Conservation (phyloP, 2,329 filamentous ascomycete genomes). For the Stagonosporopsis rhizophila region DNA sequence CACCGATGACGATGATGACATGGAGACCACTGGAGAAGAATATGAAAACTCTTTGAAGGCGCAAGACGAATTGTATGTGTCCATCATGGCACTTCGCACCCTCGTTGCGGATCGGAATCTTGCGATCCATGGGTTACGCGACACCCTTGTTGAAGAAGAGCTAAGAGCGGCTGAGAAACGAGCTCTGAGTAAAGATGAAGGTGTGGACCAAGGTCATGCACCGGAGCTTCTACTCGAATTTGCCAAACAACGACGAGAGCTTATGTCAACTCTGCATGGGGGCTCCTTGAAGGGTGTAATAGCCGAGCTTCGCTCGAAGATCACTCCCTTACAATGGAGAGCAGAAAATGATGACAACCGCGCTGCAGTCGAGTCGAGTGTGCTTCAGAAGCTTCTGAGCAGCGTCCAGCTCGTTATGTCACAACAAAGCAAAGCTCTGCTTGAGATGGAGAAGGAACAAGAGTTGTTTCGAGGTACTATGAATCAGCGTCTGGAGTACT, state of each 20-base stretch:
- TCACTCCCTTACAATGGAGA: slow-evolving; percentile 66
- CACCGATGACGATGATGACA: slow-evolving; percentile 81
- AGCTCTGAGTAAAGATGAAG: slow-evolving; percentile 63
- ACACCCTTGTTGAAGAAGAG: slow-evolving; percentile 77
- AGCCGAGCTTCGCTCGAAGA: slow-evolving; percentile 71
- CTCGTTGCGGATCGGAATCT: slow-evolving; percentile 80
- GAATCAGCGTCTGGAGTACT: slow-evolving; percentile 88
- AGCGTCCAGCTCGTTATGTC: slow-evolving; percentile 62
- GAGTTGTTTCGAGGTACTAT: slow-evolving; percentile 78
- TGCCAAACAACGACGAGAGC: slow-evolving; percentile 54
- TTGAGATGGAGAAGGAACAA: slow-evolving; percentile 70
- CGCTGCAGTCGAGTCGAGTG: slow-evolving; percentile 67
- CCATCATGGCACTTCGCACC: slow-evolving; percentile 78
- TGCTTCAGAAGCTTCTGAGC: slow-evolving; percentile 70
- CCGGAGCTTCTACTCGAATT: slow-evolving; percentile 70
- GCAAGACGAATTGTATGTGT: slow-evolving; percentile 88
- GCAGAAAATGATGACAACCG: slow-evolving; percentile 61
- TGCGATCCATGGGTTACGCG: slow-evolving; percentile 77
- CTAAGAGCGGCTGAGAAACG: slow-evolving; percentile 66
- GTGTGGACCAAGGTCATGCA: slow-evolving; percentile 68
- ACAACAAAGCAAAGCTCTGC: slow-evolving; percentile 60
- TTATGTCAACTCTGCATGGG: slow-evolving; percentile 59
- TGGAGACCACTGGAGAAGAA: slow-evolving; percentile 85
- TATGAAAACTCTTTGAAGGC: slow-evolving; percentile 85
- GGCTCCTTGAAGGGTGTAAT: slow-evolving; percentile 75